These are phyloP conservation scores for Cystobasidiaceae sp. DNA, from an alignment of 1,284 basidiomycete species.

Conservation along the genomic window DNA sequence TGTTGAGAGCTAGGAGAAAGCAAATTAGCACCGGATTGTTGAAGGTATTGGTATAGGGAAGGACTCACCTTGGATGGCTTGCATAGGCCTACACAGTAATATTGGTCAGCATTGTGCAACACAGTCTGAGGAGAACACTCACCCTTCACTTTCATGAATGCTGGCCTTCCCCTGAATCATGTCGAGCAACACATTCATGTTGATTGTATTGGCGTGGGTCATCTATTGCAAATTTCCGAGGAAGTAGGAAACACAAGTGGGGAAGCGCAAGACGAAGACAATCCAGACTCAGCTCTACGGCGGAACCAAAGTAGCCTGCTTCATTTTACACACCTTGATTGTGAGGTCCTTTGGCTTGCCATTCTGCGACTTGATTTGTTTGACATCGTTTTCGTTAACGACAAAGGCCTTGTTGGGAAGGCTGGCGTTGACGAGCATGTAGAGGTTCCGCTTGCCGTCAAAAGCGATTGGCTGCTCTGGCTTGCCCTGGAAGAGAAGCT, in stretches of 20 bases:
- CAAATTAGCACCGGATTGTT: too few relatives aligned
- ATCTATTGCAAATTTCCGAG: neutral
- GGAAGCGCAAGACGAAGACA: too few relatives aligned
- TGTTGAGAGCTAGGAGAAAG: too few relatives aligned
- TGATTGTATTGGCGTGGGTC: neutral
- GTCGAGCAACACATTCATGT: neutral
- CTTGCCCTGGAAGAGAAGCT: neutral
- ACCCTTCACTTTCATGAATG: neutral
- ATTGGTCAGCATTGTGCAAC: neutral
- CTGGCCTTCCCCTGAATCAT: neutral
- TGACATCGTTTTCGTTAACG: slow-evolving; percentile 4
- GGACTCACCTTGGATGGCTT: slow-evolving; percentile 20
- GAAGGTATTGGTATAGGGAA: too few relatives aligned
- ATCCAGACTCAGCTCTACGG: neutral
- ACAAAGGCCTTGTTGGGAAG: neutral
- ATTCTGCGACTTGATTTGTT: neutral
- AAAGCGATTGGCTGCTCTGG: neutral
- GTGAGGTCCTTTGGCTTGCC: neutral
- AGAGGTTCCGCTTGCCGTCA: neutral
- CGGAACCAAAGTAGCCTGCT: neutral
- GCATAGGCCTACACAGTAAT: neutral
- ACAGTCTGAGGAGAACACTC: too few relatives aligned
- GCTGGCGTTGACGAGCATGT: neutral
- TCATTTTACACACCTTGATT: neutral
- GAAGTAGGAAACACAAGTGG: too few relatives aligned